Conservation (phyloP, 768 basidiomycete species). For the Dacryopinax spathularia region DNA sequence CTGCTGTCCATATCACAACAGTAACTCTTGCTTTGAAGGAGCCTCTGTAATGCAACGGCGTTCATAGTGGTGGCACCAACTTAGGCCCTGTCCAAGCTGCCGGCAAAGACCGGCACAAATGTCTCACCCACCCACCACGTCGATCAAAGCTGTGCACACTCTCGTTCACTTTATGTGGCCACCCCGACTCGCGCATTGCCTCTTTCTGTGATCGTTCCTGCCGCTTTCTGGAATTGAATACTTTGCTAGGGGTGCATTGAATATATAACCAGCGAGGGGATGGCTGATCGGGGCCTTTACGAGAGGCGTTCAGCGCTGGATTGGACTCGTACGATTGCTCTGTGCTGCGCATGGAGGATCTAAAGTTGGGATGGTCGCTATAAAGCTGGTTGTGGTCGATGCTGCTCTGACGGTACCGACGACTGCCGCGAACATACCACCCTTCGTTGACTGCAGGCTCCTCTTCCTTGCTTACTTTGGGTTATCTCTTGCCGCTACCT, state of each 20-base stretch:
- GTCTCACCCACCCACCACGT: background rate
- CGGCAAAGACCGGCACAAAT: too few relatives aligned
- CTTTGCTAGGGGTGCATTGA: background rate
- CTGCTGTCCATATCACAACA: too few relatives aligned
- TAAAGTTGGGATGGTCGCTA: background rate
- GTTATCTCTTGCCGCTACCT: background rate
- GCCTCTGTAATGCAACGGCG: too few relatives aligned
- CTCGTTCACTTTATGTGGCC: background rate
- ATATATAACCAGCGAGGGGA: background rate
- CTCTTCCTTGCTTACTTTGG: background rate
- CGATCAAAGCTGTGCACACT: constrained; percentile 2
- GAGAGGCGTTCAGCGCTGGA: background rate
- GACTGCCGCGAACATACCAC: background rate
- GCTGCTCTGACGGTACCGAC: background rate
- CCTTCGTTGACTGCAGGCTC: too few relatives aligned
- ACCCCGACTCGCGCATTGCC: background rate
- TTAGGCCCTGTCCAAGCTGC: too few relatives aligned
- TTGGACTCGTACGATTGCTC: background rate
- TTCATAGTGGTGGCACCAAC: too few relatives aligned
- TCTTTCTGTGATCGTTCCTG: background rate
- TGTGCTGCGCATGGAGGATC: background rate
- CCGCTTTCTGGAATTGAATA: background rate
- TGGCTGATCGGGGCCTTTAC: background rate
- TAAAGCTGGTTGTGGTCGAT: background rate
- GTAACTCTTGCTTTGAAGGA: too few relatives aligned